Conservation (phyloP, 768 basidiomycete species). For the Suillus luteus region DNA sequence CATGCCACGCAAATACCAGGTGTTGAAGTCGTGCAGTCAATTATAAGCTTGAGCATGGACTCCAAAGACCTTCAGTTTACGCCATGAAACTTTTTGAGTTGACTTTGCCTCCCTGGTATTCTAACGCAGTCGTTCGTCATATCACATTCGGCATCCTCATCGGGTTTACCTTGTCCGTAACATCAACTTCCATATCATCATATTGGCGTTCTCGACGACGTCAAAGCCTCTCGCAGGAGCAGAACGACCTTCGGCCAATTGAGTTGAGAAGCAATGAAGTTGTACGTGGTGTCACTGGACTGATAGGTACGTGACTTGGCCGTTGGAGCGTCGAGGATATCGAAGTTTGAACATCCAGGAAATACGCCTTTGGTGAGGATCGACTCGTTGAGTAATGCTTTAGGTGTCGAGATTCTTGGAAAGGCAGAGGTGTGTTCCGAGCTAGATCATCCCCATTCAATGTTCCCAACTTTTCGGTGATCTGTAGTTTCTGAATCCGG, state of each 20-base stretch:
- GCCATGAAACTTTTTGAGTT: slow-evolving; percentile 18
- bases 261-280: slow-evolving; percentile 77
- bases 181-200: slow-evolving; percentile 62
- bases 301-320: slow-evolving; percentile 66
- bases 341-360: slow-evolving; percentile 47
- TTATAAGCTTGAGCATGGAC: neutral
- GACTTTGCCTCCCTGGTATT: slow-evolving; percentile 25
- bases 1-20: neutral
- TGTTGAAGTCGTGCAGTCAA: neutral
- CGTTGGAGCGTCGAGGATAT: neutral
- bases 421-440: slow-evolving; percentile 78
- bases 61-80: neutral
- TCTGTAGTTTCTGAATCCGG: slow-evolving; percentile 88
- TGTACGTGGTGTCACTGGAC: slow-evolving; percentile 75
- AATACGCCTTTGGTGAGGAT: slow-evolving; percentile 94
- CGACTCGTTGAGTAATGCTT: slow-evolving; percentile 84
- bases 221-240: slow-evolving; percentile 36
- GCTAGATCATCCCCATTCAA: neutral
- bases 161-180: slow-evolving; percentile 76
- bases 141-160: slow-evolving; percentile 59
- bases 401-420: slow-evolving; percentile 92
- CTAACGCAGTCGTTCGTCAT: slow-evolving; percentile 33
- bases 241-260: slow-evolving; percentile 55
- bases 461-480: neutral
- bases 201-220: slow-evolving; percentile 55